phyloP scores from a whole-genome alignment of 2,329 filamentous ascomycete genomes.

The Claviceps citrina region DNA sequence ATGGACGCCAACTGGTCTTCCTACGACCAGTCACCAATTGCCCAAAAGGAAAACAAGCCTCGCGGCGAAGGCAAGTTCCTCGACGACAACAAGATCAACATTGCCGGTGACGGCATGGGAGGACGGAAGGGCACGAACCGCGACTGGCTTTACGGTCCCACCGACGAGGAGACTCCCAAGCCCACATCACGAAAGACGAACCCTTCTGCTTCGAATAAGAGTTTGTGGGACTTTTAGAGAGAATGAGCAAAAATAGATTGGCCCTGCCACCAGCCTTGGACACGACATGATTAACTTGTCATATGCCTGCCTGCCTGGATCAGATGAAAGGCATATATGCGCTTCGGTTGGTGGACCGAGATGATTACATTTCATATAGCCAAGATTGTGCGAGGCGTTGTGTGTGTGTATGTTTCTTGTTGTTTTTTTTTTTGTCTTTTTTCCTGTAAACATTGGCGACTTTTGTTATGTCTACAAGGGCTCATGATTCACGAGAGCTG shows the following conservation, averaged over 20 bases:
- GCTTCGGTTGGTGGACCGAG: conserved; percentile 2
- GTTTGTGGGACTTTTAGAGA: conserved; percentile 33
- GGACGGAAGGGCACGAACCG: conserved; percentile 38
- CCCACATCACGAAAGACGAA: conserved; percentile 22
- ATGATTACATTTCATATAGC: no score
- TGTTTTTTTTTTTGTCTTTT: no score
- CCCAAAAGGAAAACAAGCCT: conserved; percentile 36
- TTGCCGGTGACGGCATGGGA: conserved; percentile 52
- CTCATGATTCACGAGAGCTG: conserved; percentile 19
- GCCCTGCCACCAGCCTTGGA: no score
- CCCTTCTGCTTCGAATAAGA: conserved; percentile 6
- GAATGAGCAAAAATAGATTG: no score
- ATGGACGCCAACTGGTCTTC: conserved; percentile 51
- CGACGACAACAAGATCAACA: conserved; percentile 24
- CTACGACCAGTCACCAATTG: conserved; percentile 37
- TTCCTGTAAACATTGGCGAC: no score
- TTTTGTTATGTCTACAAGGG: conserved; percentile 12
- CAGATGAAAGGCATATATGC: no score
- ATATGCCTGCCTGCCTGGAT: no score
- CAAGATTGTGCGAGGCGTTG: conserved; percentile 3
- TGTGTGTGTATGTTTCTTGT: neutral
- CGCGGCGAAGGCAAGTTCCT: conserved; percentile 35
- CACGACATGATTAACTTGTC: no score
- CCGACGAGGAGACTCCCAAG: conserved; percentile 25
- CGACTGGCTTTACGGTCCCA: conserved; percentile 43